These are phyloP conservation scores for Leucaena leucocephala DNA, from an alignment of 306 rosid species.

Conservation along the genomic window DNA sequence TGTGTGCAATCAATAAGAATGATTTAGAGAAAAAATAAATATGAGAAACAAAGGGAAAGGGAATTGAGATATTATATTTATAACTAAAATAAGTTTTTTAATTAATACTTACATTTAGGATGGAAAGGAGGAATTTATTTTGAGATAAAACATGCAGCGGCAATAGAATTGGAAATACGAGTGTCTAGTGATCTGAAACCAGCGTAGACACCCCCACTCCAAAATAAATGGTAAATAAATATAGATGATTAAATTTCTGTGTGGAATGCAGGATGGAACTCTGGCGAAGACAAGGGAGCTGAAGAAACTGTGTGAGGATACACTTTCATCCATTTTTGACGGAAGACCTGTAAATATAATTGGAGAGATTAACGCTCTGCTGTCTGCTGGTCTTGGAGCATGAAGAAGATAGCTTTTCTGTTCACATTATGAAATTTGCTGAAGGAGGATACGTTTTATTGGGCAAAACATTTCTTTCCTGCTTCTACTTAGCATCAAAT, in stretches of 20 bases:
- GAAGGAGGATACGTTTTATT: neutral
- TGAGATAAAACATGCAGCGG: too few species aligned
- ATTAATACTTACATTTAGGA: too few species aligned
- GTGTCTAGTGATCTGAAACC: too few species aligned
- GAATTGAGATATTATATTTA: too few species aligned
- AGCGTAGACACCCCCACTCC: too few species aligned
- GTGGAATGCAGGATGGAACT: conserved; percentile 9
- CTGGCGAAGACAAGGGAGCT: conserved; percentile 3
- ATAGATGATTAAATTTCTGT: neutral
- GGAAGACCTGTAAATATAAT: conserved; percentile 92
- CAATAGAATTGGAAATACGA: too few species aligned
- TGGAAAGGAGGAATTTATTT: too few species aligned
- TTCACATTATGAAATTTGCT: conserved; percentile 13
- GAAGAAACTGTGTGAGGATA: conserved; percentile 8
- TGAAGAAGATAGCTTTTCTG: conserved; percentile 35
- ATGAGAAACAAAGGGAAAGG: too few species aligned
- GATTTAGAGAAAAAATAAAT: too few species aligned
- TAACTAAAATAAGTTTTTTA: too few species aligned
- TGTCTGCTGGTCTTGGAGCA: conserved; percentile 70
- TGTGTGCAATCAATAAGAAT: too few species aligned
- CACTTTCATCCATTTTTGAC: conserved; percentile 81
- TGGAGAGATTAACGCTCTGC: conserved; percentile 82
- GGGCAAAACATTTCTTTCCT: neutral
- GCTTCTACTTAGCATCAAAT: neutral
- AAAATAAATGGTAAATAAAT: too few species aligned